Percentiles rank a stretch among this genome's conserved stretches.
phyloP scores from a whole-genome alignment of 371 early-diverging fungal species.

The Apophysomyces ossiformis region DNA sequence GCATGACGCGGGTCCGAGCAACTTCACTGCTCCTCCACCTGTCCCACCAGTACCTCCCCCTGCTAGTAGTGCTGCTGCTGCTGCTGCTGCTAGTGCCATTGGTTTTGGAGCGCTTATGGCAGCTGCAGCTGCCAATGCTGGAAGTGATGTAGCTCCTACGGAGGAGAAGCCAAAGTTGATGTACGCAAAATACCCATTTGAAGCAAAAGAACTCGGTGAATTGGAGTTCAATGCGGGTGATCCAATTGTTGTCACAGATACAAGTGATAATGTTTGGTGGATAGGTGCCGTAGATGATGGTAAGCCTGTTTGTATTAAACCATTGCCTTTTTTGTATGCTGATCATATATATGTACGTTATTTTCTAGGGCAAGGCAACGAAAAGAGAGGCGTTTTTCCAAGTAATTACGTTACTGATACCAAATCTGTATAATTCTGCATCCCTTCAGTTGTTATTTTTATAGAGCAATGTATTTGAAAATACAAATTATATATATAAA shows the following conservation, averaged over 20 bases:
- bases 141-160: conserved; percentile 17
- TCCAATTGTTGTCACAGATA: conserved; percentile 76
- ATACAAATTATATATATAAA: no score
- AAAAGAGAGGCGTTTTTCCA: conserved; percentile 37
- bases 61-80: conserved; percentile 2
- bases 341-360: no score
- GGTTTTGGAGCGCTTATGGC: conserved; percentile 18
- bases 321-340: neutral
- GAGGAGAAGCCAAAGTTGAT: conserved; percentile 51
- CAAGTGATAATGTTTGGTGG: conserved; percentile 85
- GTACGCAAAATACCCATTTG: conserved; percentile 76
- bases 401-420: conserved; percentile 44
- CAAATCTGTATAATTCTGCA: conserved; percentile 16
- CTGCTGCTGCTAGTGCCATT: conserved; percentile 14
- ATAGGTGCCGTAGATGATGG: conserved; percentile 76
- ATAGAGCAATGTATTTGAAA: no score
- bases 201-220: conserved; percentile 78
- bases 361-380: conserved; percentile 14
- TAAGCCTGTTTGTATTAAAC: conserved; percentile 15
- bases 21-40: conserved; percentile 17
- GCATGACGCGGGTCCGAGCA: conserved; percentile 16
- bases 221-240: conserved; percentile 71
- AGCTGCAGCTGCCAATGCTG: conserved; percentile 14
- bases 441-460: no score
- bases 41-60: conserved; percentile 3